A percentile compares a stretch with the other conserved stretches of the same genome.
Evolutionary conservation across 176 grass and related monocot genomes (phyloP).

Genomic region (Cocos nucifera): DNA sequence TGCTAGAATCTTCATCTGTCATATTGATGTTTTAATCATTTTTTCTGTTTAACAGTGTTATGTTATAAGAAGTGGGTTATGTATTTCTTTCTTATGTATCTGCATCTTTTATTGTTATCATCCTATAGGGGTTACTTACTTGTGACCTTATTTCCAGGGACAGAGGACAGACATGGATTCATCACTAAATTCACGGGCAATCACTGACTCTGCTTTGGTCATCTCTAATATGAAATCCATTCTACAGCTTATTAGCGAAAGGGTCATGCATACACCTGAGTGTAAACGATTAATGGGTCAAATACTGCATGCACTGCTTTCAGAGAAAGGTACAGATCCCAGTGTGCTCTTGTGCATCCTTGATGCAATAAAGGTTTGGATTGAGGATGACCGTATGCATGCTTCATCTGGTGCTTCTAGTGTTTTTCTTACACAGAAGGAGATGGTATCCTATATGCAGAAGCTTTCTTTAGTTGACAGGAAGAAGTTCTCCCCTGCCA

Average conservation of each 20-base stretch:
- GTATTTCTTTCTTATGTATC: too few species aligned
- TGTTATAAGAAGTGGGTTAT: too few species aligned
- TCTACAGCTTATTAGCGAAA: constrained; percentile 77
- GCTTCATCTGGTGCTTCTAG: constrained; percentile 46
- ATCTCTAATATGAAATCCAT: constrained; percentile 85
- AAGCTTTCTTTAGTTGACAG: constrained; percentile 89
- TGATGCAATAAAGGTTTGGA: constrained; percentile 89
- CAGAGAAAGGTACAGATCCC: constrained; percentile 73
- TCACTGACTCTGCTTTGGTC: constrained; percentile 46
- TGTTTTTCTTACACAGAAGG: constrained; percentile 56
- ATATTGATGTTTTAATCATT: too few species aligned
- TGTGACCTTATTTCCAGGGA: constrained; percentile 46
- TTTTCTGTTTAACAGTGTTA: too few species aligned
- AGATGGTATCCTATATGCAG: constrained; percentile 89
- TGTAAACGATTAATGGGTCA: constrained; percentile 71
- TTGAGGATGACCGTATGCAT: constrained; percentile 66
- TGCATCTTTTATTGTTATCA: too few species aligned
- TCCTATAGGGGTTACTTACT: too few species aligned
- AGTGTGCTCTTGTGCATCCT: constrained; percentile 79
- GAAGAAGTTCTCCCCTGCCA: constrained; percentile 54
- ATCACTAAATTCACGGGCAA: constrained; percentile 61
- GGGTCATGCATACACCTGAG: constrained; percentile 73
- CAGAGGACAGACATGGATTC: constrained; percentile 78
- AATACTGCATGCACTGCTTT: constrained; percentile 72
- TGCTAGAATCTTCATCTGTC: too few species aligned